Evolutionary conservation across 306 rosid species (phyloP).

Genomic region (Purshia tridentata): DNA sequence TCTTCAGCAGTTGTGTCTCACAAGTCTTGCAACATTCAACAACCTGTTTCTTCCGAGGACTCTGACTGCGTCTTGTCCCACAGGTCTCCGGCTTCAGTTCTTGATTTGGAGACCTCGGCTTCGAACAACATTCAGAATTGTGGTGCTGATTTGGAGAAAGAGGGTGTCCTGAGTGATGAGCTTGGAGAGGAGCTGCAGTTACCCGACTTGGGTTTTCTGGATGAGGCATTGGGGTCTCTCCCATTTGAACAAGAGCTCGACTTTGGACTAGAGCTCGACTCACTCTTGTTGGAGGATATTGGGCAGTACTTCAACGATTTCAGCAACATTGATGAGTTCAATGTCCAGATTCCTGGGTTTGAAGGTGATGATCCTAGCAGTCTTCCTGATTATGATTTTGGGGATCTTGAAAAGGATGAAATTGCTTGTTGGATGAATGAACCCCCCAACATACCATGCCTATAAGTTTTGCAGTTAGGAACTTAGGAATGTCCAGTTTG

Average conservation of each 20-base stretch:
- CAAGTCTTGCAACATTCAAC: not conserved
- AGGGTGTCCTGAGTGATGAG: slow-evolving; percentile 24
- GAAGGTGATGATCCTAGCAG: slow-evolving; percentile 44
- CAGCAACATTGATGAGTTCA: slow-evolving; percentile 33
- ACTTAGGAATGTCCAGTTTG: slow-evolving; percentile 13
- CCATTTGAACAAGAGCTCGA: slow-evolving; percentile 29
- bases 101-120: slow-evolving; percentile 50
- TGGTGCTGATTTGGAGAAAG: slow-evolving; percentile 25
- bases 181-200: slow-evolving; percentile 32
- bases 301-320: slow-evolving; percentile 43
- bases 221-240: slow-evolving; percentile 17
- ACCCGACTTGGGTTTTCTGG: slow-evolving; percentile 46
- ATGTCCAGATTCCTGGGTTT: slow-evolving; percentile 41
- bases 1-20: slow-evolving; percentile 16
- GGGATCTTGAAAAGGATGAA: slow-evolving; percentile 56
- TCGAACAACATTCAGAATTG: slow-evolving; percentile 28
- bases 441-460: slow-evolving; percentile 56
- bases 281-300: slow-evolving; percentile 28
- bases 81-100: slow-evolving; percentile 59
- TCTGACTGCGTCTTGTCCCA: slow-evolving; percentile 39
- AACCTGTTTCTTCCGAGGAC: slow-evolving; percentile 29
- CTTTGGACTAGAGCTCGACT: slow-evolving; percentile 38
- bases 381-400: slow-evolving; percentile 79
- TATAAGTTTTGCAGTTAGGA: slow-evolving; percentile 55
- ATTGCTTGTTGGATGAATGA: slow-evolving; percentile 66